Evolutionary conservation across 208 protist genomes (phyloP), one percentile per base, ranked within the genome.

Genomic region (Phytomonas francai): DNA sequence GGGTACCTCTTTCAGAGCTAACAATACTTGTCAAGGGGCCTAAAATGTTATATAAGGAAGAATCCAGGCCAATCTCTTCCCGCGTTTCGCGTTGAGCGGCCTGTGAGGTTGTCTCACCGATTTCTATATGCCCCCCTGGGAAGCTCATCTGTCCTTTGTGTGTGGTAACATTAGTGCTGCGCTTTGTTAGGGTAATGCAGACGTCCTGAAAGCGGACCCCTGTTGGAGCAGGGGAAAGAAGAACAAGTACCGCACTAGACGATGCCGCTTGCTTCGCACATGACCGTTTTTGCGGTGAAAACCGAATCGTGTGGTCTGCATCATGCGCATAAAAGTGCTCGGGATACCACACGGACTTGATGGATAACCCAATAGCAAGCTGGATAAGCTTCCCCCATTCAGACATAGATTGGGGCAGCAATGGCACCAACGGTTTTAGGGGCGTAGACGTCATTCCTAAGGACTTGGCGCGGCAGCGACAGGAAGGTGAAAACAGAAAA

Each of bases 121-220:
- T 59, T 27, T 96, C 84, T 8, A 89, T 57, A 51, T 65, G 74
- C 22, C 88, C 91, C 36, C 88, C 88, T 0, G 91, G 91, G 68
- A 96, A 93, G 67, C 85, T 90, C 76, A 93, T 90, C 64, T 96
- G 77, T 33, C 80, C 75, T 36, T 79, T 80, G 73, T 93, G 87
- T n/a, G 64, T 76, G 58, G 79, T 70, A 22, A 92, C 67, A 45
- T 67, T 77, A 22, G 69, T 64, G 1, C 83, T 81, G n/a, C 91
- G 79, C 70, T 93, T 88, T 22, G 88, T 93, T n/a, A 96, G 73
- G 0, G 86, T 90, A 63, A 96, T 82, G 74, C 85, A 93, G 77
- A 93, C 79, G 70, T 93, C 91, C 63, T 89, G 83, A 70, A 90
- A 89, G 27, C 63, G 77, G 22, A 39, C 28, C 19, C 63, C 76